Conservation (phyloP, 768 basidiomycete species). For the Thelephora ganbajun region DNA sequence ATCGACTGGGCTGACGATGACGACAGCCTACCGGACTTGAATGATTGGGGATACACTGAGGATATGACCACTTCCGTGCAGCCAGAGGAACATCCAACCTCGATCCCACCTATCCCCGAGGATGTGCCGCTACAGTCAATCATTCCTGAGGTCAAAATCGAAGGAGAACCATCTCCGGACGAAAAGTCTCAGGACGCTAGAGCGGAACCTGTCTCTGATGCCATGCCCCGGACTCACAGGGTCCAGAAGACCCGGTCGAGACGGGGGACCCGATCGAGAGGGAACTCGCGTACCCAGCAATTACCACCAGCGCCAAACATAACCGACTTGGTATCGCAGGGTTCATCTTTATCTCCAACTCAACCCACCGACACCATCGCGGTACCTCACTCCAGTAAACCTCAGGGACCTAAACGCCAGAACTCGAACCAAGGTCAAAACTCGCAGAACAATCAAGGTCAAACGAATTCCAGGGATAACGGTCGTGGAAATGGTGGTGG, state of each 20-base stretch:
- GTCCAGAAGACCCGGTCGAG: neutral
- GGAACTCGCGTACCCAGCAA: slow-evolving; percentile 1
- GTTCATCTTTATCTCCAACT: neutral
- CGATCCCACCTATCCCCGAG: slow-evolving; percentile 55
- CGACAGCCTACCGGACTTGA: slow-evolving; percentile 67
- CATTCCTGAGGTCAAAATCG: slow-evolving; percentile 17
- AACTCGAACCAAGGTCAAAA: slow-evolving; percentile 6
- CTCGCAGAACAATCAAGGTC: slow-evolving; percentile 6
- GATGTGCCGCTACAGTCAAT: slow-evolving; percentile 43
- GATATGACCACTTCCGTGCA: slow-evolving; percentile 6
- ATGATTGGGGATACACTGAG: slow-evolving; percentile 71
- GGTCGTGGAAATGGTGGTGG: neutral
- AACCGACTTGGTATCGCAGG: neutral
- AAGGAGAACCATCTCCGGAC: slow-evolving; percentile 1
- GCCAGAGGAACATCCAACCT: slow-evolving; percentile 2
- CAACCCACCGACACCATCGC: slow-evolving; percentile 2
- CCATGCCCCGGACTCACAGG: slow-evolving; percentile 3
- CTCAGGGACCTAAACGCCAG: slow-evolving; percentile 5
- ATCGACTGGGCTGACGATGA: slow-evolving; percentile 88
- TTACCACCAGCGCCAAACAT: neutral
- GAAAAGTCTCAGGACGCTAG: neutral
- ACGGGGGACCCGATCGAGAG: neutral
- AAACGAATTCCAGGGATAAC: slow-evolving; percentile 7
- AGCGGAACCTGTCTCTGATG: slow-evolving; percentile 1
- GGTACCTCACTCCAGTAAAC: slow-evolving; percentile 1